Evolutionary conservation across 2,329 filamentous ascomycete genomes (phyloP).

Genomic region (Corinectria fuckeliana): DNA sequence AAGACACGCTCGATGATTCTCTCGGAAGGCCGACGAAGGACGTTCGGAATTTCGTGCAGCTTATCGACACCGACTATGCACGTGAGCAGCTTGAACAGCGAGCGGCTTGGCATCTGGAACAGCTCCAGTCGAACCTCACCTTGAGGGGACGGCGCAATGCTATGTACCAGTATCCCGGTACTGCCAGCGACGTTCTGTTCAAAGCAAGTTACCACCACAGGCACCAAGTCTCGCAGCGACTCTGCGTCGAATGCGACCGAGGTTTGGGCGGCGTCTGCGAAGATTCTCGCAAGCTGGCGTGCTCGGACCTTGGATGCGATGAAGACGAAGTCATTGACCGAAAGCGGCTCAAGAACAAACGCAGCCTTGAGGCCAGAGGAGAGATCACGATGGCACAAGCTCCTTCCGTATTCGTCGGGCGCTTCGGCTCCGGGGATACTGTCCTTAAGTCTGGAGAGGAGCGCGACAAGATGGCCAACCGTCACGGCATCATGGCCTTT

Average conservation of each 20-base stretch:
- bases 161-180: slow-evolving; percentile 34
- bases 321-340: background rate
- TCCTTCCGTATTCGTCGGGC: slow-evolving; percentile 43
- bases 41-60: slow-evolving; percentile 6
- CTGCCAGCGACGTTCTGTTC: background rate
- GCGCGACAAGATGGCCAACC: background rate
- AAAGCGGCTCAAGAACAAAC: background rate
- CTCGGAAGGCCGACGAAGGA: slow-evolving; percentile 20
- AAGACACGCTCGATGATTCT: slow-evolving; percentile 31
- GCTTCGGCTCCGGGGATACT: slow-evolving; percentile 45
- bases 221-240: background rate
- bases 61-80: background rate
- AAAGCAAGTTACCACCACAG: background rate
- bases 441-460: slow-evolving; percentile 46
- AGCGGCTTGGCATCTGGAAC: background rate
- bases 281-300: background rate
- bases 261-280: background rate
- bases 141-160: background rate
- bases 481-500: background rate
- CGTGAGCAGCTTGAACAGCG: background rate
- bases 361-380: background rate
- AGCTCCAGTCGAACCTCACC: background rate
- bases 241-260: background rate
- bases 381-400: background rate
- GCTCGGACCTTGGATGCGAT: slow-evolving; percentile 12